Evolutionary conservation across 129 eudicot species (phyloP).

Genomic region (Heracleum sosnowskyi): DNA sequence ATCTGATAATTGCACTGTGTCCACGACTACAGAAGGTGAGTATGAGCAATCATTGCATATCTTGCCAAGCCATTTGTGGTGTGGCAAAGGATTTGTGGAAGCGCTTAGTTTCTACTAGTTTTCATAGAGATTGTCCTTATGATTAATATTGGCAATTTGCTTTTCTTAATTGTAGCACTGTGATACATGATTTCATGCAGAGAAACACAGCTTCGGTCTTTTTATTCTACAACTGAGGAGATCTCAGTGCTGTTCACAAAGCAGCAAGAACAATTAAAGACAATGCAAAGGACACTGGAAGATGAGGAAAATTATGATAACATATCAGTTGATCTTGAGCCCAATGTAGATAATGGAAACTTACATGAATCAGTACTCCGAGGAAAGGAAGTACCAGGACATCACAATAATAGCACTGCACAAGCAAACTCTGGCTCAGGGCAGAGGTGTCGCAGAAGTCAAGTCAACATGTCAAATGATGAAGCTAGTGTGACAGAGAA

Average conservation of each 20-base stretch:
- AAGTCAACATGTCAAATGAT: constrained; percentile 42
- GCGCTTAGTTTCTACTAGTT: neutral
- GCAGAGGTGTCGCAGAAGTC: constrained; percentile 25
- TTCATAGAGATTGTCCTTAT: neutral
- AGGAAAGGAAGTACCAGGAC: constrained; percentile 28
- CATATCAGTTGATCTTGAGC: constrained; percentile 49
- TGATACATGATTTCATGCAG: constrained; percentile 35
- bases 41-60: neutral
- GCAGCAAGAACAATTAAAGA: constrained; percentile 91
- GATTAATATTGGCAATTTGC: neutral
- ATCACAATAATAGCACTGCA: constrained; percentile 31
- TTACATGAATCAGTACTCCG: constrained; percentile 18
- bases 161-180: neutral
- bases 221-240: constrained; percentile 95
- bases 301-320: constrained; percentile 83
- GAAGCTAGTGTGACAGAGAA: constrained; percentile 77
- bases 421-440: constrained; percentile 40
- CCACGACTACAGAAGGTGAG: constrained; percentile 1
- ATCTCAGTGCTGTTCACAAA: constrained; percentile 62
- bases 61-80: neutral
- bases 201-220: constrained; percentile 94
- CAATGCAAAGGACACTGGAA: constrained; percentile 90
- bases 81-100: neutral
- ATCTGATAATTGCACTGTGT: neutral
- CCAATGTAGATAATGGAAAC: constrained; percentile 24